A percentile compares a stretch with the other conserved stretches of the same genome.
phyloP scores from a whole-genome alignment of 768 basidiomycete species.

The Hygrophoropsis aurantiaca region DNA sequence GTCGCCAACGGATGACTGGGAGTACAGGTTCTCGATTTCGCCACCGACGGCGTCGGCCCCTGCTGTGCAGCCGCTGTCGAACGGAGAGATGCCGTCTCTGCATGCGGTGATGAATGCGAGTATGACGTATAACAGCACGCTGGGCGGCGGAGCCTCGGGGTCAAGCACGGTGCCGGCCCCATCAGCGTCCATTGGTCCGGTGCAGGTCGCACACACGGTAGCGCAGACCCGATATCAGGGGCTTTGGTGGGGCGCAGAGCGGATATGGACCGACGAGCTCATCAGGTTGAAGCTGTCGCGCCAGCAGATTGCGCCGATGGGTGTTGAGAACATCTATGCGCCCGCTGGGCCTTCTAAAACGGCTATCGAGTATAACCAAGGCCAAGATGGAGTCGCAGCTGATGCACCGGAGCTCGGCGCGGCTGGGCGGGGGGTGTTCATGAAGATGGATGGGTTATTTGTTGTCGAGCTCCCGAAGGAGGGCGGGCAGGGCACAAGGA shows the following conservation, averaged over 20 bases:
- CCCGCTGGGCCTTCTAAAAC: conserved; percentile 56
- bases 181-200: background rate
- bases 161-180: conserved; percentile 14
- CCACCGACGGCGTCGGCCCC: conserved; percentile 9
- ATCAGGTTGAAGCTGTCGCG: conserved; percentile 75
- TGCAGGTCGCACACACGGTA: conserved; percentile 29
- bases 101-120: conserved; percentile 48
- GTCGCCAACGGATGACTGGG: conserved; percentile 74
- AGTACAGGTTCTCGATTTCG: conserved; percentile 50
- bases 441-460: conserved; percentile 67
- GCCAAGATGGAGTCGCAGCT: conserved; percentile 1
- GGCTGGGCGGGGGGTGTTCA: conserved; percentile 63
- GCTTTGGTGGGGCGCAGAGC: conserved; percentile 87
- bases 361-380: conserved; percentile 27
- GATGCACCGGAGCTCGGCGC: conserved; percentile 44
- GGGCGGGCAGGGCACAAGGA: conserved; percentile 40
- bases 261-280: conserved; percentile 86
- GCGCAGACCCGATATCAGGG: conserved; percentile 70
- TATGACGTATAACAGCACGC: conserved; percentile 40
- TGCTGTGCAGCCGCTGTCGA: background rate
- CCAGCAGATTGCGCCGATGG: conserved; percentile 63
- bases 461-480: conserved; percentile 51
- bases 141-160: conserved; percentile 5
- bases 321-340: conserved; percentile 55
- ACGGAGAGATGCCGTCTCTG: conserved; percentile 27